These are phyloP conservation scores for Rhodofomes roseus DNA, from an alignment of 1,284 basidiomycete species.

Conservation along the genomic window DNA sequence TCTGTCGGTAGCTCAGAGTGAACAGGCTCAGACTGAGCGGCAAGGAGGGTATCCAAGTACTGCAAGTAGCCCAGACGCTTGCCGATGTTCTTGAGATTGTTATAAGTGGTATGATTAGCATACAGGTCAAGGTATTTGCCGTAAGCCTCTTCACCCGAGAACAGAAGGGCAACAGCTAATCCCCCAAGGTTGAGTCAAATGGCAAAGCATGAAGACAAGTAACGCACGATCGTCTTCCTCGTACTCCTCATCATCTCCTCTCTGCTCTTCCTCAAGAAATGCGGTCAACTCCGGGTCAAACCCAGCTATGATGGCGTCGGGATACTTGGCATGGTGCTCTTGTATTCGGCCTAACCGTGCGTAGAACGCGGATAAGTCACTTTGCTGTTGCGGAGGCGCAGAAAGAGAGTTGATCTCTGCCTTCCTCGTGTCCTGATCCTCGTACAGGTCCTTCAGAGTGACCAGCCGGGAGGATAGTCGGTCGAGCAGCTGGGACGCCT, in stretches of 20 bases:
- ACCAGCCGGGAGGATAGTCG: slow-evolving; percentile 71
- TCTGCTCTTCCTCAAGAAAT: slow-evolving; percentile 72
- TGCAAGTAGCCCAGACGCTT: slow-evolving; percentile 86
- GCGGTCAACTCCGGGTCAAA: slow-evolving; percentile 80
- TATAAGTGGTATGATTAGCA: slow-evolving; percentile 82
- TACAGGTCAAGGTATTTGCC: slow-evolving; percentile 96
- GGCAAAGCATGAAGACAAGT: background rate
- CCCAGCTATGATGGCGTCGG: slow-evolving; percentile 77
- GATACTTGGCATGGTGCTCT: slow-evolving; percentile 95
- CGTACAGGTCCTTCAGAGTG: slow-evolving; percentile 67
- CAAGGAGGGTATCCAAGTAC: slow-evolving; percentile 82
- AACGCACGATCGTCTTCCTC: slow-evolving; percentile 78
- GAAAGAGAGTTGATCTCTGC: slow-evolving; percentile 61
- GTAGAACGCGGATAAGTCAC: slow-evolving; percentile 93
- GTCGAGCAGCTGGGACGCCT: slow-evolving; percentile 82
- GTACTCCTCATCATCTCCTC: slow-evolving; percentile 70
- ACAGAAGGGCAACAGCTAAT: slow-evolving; percentile 81
- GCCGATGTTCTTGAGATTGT: slow-evolving; percentile 83
- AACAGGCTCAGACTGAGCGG: slow-evolving; percentile 50
- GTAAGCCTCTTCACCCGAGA: slow-evolving; percentile 94
- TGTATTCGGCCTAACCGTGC: slow-evolving; percentile 89
- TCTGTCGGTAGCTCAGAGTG: slow-evolving; percentile 75
- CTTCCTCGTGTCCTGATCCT: slow-evolving; percentile 66
- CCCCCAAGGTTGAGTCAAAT: background rate
- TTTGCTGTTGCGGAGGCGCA: slow-evolving; percentile 46